Percentiles rank a stretch among this genome's conserved stretches.
These are phyloP conservation scores for Ogataea degrootiae DNA, from an alignment of 805 yeast genomes.

Conservation along the genomic window DNA sequence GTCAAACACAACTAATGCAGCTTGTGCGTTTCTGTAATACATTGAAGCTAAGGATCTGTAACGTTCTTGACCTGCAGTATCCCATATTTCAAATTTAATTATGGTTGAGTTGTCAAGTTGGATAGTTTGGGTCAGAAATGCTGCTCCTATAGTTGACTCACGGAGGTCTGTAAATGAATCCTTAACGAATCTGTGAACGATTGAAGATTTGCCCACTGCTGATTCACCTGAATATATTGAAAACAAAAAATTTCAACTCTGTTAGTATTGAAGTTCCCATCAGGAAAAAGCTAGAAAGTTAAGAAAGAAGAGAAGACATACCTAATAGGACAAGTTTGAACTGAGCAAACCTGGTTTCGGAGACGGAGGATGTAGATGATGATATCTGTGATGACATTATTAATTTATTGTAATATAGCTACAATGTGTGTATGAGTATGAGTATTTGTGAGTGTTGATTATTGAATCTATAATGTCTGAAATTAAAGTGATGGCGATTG, in stretches of 20 bases:
- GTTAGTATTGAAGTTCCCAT: too few relatives aligned
- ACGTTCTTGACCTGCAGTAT: constrained; percentile 82
- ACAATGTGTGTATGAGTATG: too few relatives aligned
- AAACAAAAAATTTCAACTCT: too few relatives aligned
- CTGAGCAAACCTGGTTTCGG: constrained; percentile 37
- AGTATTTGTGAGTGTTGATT: too few relatives aligned
- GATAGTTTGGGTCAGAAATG: constrained; percentile 68
- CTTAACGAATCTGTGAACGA: constrained; percentile 66
- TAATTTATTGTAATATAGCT: too few relatives aligned
- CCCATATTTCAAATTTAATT: constrained; percentile 79
- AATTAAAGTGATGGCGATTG: too few relatives aligned
- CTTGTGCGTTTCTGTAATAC: constrained; percentile 78
- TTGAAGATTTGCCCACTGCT: constrained; percentile 65
- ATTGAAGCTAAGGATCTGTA: constrained; percentile 75
- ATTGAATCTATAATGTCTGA: too few relatives aligned
- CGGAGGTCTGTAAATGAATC: constrained; percentile 68
- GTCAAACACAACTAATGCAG: constrained; percentile 76
- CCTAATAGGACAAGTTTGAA: constrained; percentile 55
- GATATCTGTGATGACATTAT: constrained; percentile 6
- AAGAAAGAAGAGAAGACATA: constrained; percentile 13
- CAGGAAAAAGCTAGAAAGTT: not conserved
- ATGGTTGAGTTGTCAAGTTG: constrained; percentile 48
- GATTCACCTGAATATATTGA: constrained; percentile 43
- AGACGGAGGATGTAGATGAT: constrained; percentile 15
- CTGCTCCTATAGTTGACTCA: constrained; percentile 84